Conservation (phyloP, 192 early-diverging fungal genomes). For the Coemansia javaensis region DNA sequence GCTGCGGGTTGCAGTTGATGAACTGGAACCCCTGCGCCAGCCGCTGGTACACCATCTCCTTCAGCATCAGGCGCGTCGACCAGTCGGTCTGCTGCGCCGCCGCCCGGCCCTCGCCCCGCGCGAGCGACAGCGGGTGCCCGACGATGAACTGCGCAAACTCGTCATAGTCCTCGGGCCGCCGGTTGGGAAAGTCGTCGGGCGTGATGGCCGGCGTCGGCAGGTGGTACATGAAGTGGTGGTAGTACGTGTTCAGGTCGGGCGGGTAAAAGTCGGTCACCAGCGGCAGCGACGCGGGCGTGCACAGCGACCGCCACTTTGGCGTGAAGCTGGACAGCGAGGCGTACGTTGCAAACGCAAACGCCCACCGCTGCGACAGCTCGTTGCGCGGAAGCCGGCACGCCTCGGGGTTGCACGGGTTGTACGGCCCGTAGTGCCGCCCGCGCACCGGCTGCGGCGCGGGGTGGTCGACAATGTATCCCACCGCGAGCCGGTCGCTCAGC, state of each 20-base stretch:
- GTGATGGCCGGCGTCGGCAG: slow-evolving; percentile 27
- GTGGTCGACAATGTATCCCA: too few species aligned
- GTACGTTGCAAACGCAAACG: slow-evolving; percentile 75
- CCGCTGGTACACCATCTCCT: slow-evolving; percentile 85
- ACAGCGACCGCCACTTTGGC: slow-evolving; percentile 85
- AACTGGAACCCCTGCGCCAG: slow-evolving; percentile 91
- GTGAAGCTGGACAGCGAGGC: slow-evolving; percentile 53
- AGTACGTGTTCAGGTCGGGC: slow-evolving; percentile 58
- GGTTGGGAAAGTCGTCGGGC: slow-evolving; percentile 9
- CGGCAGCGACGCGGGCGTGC: slow-evolving; percentile 90
- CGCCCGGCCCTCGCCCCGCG: neutral
- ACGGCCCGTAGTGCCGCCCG: slow-evolving; percentile 11
- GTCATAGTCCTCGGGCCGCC: slow-evolving; percentile 14
- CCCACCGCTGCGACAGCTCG: slow-evolving; percentile 76
- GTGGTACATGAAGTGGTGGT: slow-evolving; percentile 63
- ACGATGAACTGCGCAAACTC: slow-evolving; percentile 38
- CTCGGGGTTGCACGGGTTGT: slow-evolving; percentile 73
- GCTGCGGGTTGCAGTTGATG: slow-evolving; percentile 49
- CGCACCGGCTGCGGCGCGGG: slow-evolving; percentile 1
- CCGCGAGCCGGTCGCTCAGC: slow-evolving; percentile 19
- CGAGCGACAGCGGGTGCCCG: neutral
- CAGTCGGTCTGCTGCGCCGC: slow-evolving; percentile 10
- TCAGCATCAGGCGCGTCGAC: slow-evolving; percentile 57
- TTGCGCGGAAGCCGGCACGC: slow-evolving; percentile 54
- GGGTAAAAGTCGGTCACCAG: slow-evolving; percentile 84